Conservation (phyloP, 208 protist genomes). For the Balamuthia mandrillaris region DNA sequence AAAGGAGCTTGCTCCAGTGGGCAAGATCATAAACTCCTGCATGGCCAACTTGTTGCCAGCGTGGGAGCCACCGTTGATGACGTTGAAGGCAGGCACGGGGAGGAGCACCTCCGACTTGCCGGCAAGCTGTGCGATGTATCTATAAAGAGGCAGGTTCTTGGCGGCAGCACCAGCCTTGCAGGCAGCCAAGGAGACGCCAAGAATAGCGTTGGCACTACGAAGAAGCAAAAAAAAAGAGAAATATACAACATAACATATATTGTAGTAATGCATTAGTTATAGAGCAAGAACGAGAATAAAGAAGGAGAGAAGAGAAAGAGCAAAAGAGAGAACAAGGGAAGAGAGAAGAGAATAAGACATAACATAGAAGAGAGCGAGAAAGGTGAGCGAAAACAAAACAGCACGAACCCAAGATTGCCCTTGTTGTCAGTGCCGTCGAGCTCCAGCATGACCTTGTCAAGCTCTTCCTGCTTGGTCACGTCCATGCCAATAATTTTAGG, state of each 20-base stretch:
- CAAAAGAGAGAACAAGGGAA: no score
- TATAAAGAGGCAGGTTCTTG: conserved; percentile 87
- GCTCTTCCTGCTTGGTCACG: conserved; percentile 79
- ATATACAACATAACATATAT: background rate
- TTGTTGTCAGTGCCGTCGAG: conserved; percentile 97
- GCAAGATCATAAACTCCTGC: conserved; percentile 99
- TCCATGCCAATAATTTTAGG: conserved; percentile 88
- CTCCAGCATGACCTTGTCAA: conserved; percentile 91
- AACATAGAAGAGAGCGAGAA: no score
- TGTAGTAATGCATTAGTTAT: background rate
- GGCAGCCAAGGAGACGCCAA: conserved; percentile 95
- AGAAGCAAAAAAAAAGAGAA: conserved; percentile 40
- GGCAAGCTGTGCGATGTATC: conserved; percentile 89
- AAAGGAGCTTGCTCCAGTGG: conserved; percentile 90
- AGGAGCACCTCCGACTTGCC: conserved; percentile 79
- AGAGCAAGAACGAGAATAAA: background rate
- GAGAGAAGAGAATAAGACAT: no score
- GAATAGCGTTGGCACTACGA: conserved; percentile 96
- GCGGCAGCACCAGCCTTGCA: conserved; percentile 89
- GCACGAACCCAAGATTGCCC: conserved; percentile 72
- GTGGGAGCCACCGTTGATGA: conserved; percentile 99
- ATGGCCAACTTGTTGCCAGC: conserved; percentile 93
- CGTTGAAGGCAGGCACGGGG: conserved; percentile 91
- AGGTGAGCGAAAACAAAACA: no score
- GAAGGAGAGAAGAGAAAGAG: background rate